Evolutionary conservation across 1,284 basidiomycete species (phyloP).

Genomic region (Trichosporon sp.): DNA sequence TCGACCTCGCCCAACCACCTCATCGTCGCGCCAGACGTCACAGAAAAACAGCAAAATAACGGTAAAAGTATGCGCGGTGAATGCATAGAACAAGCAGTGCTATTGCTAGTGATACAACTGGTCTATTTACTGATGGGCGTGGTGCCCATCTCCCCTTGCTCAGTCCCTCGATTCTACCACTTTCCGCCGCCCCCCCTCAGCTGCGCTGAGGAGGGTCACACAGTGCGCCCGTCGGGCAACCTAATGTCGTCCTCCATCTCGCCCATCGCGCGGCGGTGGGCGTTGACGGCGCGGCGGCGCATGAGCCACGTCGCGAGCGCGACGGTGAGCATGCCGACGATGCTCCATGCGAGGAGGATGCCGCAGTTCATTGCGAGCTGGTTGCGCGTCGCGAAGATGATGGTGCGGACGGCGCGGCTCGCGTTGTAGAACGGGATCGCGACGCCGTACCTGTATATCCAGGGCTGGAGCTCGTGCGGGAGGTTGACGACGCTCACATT

Average conservation of each 20-base stretch:
- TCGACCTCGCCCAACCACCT: too few species aligned
- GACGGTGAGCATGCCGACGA: constrained; percentile 49
- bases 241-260: constrained; percentile 8
- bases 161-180: too few species aligned
- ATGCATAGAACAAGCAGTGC: too few species aligned
- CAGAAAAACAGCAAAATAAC: too few species aligned
- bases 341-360: constrained; percentile 54
- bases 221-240: constrained; percentile 13
- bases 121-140: too few species aligned
- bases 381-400: constrained; percentile 67
- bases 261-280: constrained; percentile 3
- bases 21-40: too few species aligned
- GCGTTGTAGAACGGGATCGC: constrained; percentile 70
- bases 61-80: too few species aligned
- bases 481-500: constrained; percentile 63
- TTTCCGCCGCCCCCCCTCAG: too few species aligned
- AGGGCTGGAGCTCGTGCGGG: constrained; percentile 65
- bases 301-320: constrained; percentile 51
- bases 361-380: constrained; percentile 53
- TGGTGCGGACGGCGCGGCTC: constrained; percentile 55
- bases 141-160: too few species aligned
- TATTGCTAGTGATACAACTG: too few species aligned
- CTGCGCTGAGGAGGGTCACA: too few species aligned
- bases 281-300: constrained; percentile 40
- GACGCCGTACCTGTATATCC: constrained; percentile 56